A percentile compares a stretch with the other conserved stretches of the same genome.
Conservation (phyloP, 306 rosid species). For the Cercis canadensis region DNA sequence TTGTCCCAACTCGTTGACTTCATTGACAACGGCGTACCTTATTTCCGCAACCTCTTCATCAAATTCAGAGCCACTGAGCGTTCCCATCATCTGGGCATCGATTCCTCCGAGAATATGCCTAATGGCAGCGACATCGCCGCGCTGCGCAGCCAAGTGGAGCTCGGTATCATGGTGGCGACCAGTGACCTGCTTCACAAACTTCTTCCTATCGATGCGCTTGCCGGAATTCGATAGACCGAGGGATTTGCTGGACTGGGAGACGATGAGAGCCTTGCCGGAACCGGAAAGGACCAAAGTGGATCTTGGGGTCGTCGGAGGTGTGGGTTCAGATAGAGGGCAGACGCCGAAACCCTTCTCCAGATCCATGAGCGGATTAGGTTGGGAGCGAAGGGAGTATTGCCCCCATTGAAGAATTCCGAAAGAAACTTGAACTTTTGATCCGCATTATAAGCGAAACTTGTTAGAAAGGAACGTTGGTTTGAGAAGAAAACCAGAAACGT, state of each 20-base stretch:
- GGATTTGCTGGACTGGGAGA: constrained; percentile 67
- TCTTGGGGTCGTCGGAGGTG: constrained; percentile 55
- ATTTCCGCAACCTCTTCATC: constrained; percentile 70
- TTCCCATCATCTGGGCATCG: constrained; percentile 72
- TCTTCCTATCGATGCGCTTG: constrained; percentile 69
- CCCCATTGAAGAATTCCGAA: background rate
- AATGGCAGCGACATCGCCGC: constrained; percentile 60
- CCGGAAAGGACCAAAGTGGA: constrained; percentile 52
- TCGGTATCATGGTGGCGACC: constrained; percentile 86
- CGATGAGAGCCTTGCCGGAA: constrained; percentile 65
- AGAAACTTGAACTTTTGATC: background rate
- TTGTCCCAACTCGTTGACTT: constrained; percentile 87
- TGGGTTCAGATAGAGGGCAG: constrained; percentile 51
- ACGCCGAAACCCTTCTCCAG: constrained; percentile 36
- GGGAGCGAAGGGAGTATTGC: background rate
- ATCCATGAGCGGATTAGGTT: constrained; percentile 41
- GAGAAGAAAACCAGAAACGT: too few relatives aligned
- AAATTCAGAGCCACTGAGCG: constrained; percentile 63
- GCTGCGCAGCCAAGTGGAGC: constrained; percentile 79
- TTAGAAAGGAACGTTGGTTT: background rate
- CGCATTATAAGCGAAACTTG: background rate
- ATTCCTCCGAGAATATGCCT: constrained; percentile 57
- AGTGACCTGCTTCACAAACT: constrained; percentile 84
- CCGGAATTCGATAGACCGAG: constrained; percentile 59
- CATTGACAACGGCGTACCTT: constrained; percentile 73